Evolutionary conservation across 257 asterid genomes (phyloP), one percentile per base, ranked within the genome.

Genomic region (Salvia miltiorrhiza): DNA sequence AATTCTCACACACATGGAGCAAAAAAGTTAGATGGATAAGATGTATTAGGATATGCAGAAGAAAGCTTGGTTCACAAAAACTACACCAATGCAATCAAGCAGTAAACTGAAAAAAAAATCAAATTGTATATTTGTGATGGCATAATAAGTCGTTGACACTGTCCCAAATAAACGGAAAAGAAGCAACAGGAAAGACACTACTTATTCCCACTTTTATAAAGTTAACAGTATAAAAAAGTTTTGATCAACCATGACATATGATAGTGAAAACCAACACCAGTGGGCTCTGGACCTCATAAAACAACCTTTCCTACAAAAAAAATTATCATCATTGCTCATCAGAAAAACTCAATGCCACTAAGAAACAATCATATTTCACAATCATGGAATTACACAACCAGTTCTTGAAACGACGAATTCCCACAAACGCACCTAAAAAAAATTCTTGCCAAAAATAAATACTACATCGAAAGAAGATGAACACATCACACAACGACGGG

Each of bases 261-360:
- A 71, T 28, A 77, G 73, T 71, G 75, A 69, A 35, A 78, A 73
- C 70, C 76, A 77, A 70, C 61, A 75, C 43, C 57, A 78, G 76
- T 47, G 80, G 74, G 74, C 70, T 71, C 54, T 70, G 78, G 84
- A 77, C 83, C 79, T 79, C 83, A 78, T 57, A 63, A 76, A 81
- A 79, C 11, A 79, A 77, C 80, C 80, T 78, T 75, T 77, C 81
- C 70, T 71, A 68, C 83, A 84, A 83, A 78, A 72, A n/a, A 83
- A 80, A 52, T 76, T 67, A 0, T 73, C 75, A 81, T 78, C 80
- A 75, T 82, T 79, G 78, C 84, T 82, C 74, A 80, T 70, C 78
- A 69, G 73, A 74, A 73, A 83, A 81, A 74, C 80, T 53, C 52
- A 67, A 74, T 65, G 78, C 85, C 88, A 84, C 89, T 78, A 58